Conservation (phyloP, 2,329 filamentous ascomycete species). For the Berkeleyomyces basicola region DNA sequence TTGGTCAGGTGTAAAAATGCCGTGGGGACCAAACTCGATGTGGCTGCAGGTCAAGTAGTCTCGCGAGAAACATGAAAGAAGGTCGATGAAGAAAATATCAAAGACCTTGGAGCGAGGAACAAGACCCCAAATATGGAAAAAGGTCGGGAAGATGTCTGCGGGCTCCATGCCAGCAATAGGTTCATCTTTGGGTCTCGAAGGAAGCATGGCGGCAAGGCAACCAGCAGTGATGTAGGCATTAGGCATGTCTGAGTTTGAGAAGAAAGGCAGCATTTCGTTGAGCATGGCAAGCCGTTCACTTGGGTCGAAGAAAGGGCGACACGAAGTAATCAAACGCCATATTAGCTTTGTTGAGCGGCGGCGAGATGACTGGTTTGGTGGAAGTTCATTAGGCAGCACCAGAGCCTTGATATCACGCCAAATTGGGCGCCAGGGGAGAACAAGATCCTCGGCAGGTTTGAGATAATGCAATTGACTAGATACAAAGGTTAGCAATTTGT, state of each 20-base stretch:
- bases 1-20: slow-evolving; percentile 84
- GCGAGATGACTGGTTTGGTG: slow-evolving; percentile 41
- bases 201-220: slow-evolving; percentile 70
- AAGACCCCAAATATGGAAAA: slow-evolving; percentile 93
- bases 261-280: slow-evolving; percentile 68
- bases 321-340: slow-evolving; percentile 77
- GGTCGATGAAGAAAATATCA: slow-evolving; percentile 75
- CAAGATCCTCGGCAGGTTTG: slow-evolving; percentile 75
- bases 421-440: slow-evolving; percentile 80
- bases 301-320: slow-evolving; percentile 85
- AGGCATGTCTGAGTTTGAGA: slow-evolving; percentile 83
- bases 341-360: slow-evolving; percentile 46
- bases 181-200: slow-evolving; percentile 61
- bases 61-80: slow-evolving; percentile 71
- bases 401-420: slow-evolving; percentile 87
- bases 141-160: slow-evolving; percentile 74
- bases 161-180: slow-evolving; percentile 64
- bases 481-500: background rate
- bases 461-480: slow-evolving; percentile 50
- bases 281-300: slow-evolving; percentile 67
- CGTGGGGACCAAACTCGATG: slow-evolving; percentile 68
- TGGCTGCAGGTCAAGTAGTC: slow-evolving; percentile 63
- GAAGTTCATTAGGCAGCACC: slow-evolving; percentile 71
- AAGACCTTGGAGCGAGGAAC: slow-evolving; percentile 77
- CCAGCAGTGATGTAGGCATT: slow-evolving; percentile 88